Evolutionary conservation across 345 rosid genomes (phyloP).

Genomic region (Jatropha curcas): DNA sequence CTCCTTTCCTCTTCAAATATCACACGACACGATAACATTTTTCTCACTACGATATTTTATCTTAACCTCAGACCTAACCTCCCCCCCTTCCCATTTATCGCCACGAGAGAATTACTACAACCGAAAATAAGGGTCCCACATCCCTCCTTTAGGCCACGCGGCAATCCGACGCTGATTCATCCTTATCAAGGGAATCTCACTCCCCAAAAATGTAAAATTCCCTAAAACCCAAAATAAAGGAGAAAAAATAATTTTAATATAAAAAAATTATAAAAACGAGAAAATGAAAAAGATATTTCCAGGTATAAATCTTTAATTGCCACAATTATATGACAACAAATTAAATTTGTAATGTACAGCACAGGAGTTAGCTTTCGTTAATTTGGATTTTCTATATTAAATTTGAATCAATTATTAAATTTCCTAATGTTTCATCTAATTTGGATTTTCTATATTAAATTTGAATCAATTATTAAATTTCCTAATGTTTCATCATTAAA

Average conservation of each 20-base stretch:
- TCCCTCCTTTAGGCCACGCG: slow-evolving; percentile 44
- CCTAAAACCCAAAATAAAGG: neutral
- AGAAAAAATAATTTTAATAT: too few species aligned
- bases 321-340: too few species aligned
- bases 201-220: neutral
- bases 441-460: too few species aligned
- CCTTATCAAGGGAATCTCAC: slow-evolving; percentile 22
- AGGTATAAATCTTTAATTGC: too few species aligned
- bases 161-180: slow-evolving; percentile 54
- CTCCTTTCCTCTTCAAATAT: slow-evolving; percentile 25
- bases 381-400: too few species aligned
- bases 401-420: too few species aligned
- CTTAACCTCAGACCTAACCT: neutral
- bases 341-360: too few species aligned
- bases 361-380: too few species aligned
- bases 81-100: slow-evolving; percentile 21
- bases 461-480: too few species aligned
- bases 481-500: too few species aligned
- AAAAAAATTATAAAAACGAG: neutral
- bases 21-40: too few species aligned
- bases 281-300: slow-evolving; percentile 21
- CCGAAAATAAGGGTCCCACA: slow-evolving; percentile 4
- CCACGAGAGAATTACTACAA: neutral
- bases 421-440: too few species aligned
- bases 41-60: slow-evolving; percentile 5